Conservation (phyloP, 140 eudicot species). For the Senecio squalidus region DNA sequence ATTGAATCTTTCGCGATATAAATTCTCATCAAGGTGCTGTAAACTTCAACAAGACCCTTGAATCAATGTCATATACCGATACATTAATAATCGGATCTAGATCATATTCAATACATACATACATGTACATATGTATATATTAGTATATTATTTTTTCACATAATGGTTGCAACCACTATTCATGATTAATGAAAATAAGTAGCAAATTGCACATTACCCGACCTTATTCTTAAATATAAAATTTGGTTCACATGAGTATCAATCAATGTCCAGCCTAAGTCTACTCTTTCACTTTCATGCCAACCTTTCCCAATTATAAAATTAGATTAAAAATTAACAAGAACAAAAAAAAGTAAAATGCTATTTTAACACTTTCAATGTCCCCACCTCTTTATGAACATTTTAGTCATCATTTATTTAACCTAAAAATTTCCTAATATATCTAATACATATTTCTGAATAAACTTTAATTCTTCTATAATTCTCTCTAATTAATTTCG, state of each 20-base stretch:
- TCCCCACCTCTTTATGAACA: slow-evolving; percentile 25
- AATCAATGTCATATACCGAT: no score
- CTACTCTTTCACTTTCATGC: slow-evolving; percentile 14
- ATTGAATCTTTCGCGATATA: no score
- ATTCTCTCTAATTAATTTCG: no score
- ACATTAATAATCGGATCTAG: no score
- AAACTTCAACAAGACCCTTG: no score
- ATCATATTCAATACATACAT: no score
- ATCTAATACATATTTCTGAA: no score
- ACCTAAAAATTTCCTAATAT: not conserved
- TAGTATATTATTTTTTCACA: not conserved
- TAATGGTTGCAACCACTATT: slow-evolving; percentile 9
- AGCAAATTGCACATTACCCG: slow-evolving; percentile 6
- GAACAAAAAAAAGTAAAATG: slow-evolving; percentile 25
- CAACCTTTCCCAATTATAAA: slow-evolving; percentile 16
- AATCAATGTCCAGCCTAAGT: slow-evolving; percentile 1
- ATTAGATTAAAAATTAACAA: not conserved
- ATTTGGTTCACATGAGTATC: slow-evolving; percentile 6
- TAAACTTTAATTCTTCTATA: no score
- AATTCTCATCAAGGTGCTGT: no score
- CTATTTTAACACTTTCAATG: slow-evolving; percentile 11
- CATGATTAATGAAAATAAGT: not conserved
- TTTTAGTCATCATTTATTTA: not conserved
- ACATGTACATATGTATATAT: not conserved
- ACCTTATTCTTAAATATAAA: not conserved